Percentiles rank a stretch among this genome's conserved stretches.
Evolutionary conservation across 352 stramenopile species (phyloP).

Genomic region (Pythium guiyangense): DNA sequence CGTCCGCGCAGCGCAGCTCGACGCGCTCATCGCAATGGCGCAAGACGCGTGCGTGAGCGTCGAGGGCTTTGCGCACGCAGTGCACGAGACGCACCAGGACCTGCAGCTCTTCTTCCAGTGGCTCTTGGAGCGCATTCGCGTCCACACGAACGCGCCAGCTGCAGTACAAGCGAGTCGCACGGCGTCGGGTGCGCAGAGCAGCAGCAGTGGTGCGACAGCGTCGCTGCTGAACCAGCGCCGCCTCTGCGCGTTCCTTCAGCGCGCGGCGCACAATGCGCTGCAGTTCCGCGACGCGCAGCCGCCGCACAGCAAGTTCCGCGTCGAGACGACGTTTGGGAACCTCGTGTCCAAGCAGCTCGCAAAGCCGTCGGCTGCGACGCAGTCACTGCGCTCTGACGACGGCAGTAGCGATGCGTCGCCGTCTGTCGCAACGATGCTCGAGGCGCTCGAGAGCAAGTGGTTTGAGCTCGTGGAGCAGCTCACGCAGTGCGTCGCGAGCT

Average conservation of each 20-base stretch:
- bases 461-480: conserved; percentile 25
- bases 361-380: not conserved
- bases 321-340: conserved; percentile 73
- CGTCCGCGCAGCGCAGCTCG: conserved; percentile 26
- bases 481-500: conserved; percentile 14
- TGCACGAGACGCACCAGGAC: conserved; percentile 58
- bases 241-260: conserved; percentile 49
- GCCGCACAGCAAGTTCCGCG: conserved; percentile 29
- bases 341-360: conserved; percentile 31
- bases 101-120: conserved; percentile 62
- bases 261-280: conserved; percentile 29
- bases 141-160: conserved; percentile 44
- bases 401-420: not conserved
- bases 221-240: conserved; percentile 57
- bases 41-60: conserved; percentile 37
- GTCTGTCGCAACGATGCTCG: conserved; percentile 12
- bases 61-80: conserved; percentile 32
- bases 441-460: conserved; percentile 40
- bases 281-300: conserved; percentile 37
- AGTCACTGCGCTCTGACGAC: too few species aligned
- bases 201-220: conserved; percentile 17
- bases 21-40: conserved; percentile 23
- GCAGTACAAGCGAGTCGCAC: not conserved
- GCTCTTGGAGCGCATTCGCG: conserved; percentile 51
- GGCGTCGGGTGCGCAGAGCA: too few species aligned